Evolutionary conservation across 352 stramenopile species (phyloP).

Genomic region (Globisporangium sylvaticum): DNA sequence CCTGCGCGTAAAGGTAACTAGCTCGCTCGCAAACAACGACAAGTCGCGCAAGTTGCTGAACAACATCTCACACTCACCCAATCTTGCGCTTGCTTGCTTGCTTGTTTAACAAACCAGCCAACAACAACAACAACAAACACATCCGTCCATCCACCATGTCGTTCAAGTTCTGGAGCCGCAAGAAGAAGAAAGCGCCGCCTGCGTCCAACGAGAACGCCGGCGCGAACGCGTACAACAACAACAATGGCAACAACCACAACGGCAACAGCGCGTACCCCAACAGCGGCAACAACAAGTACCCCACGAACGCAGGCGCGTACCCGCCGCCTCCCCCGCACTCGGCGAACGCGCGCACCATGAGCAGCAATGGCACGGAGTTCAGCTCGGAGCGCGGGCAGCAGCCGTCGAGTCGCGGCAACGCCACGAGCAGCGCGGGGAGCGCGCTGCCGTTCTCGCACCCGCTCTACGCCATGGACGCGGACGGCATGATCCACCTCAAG

Average conservation of each 20-base stretch:
- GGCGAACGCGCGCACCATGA: slow-evolving; percentile 40
- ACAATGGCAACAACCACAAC: slow-evolving; percentile 14
- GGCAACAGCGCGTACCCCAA: slow-evolving; percentile 5
- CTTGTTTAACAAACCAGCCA: not conserved
- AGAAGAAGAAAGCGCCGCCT: slow-evolving; percentile 51
- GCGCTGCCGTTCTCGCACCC: slow-evolving; percentile 70
- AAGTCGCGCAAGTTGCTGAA: not conserved
- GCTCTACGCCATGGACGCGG: slow-evolving; percentile 79
- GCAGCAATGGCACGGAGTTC: slow-evolving; percentile 29
- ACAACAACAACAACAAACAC: not conserved
- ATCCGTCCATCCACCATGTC: slow-evolving; percentile 30
- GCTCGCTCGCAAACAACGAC: not conserved
- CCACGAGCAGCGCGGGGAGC: slow-evolving; percentile 10
- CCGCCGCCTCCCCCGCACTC: slow-evolving; percentile 36
- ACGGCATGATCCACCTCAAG: slow-evolving; percentile 85
- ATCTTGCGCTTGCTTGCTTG: not conserved
- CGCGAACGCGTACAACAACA: slow-evolving; percentile 5
- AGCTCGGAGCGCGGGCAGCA: slow-evolving; percentile 5
- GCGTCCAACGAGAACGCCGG: slow-evolving; percentile 15
- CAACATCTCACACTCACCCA: not conserved
- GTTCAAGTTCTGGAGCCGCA: slow-evolving; percentile 74
- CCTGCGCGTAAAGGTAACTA: not conserved
- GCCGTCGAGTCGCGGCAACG: not conserved
- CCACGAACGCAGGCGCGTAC: slow-evolving; percentile 1
- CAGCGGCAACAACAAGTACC: slow-evolving; percentile 49